phyloP scores from a whole-genome alignment of 2,329 filamentous ascomycete genomes.

The Penicillium palitans region DNA sequence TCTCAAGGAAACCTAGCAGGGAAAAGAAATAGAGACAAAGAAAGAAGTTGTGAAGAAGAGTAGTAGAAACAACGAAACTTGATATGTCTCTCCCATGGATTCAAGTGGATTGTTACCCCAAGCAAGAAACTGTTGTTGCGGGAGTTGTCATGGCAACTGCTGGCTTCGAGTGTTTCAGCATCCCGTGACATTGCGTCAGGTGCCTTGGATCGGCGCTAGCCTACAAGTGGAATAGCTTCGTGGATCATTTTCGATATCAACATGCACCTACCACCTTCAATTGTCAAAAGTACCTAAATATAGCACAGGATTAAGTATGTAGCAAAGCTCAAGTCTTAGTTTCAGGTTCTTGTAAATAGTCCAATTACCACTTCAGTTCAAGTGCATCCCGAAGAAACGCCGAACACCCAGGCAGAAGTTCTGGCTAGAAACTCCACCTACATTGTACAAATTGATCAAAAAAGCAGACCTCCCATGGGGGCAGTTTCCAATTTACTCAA shows the following conservation, averaged over 20 bases:
- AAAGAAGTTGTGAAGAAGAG: constrained; percentile 13
- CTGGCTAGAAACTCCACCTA: neutral
- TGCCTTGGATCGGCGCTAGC: constrained; percentile 17
- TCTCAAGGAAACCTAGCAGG: constrained; percentile 14
- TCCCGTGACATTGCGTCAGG: constrained; percentile 20
- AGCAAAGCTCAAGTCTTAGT: neutral
- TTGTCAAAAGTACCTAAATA: neutral
- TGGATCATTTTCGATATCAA: constrained; percentile 4
- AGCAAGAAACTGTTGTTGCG: constrained; percentile 32
- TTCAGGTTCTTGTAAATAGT: no score
- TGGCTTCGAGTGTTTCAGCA: constrained; percentile 17
- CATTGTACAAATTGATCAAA: neutral
- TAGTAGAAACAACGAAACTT: constrained; percentile 21
- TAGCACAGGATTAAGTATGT: neutral
- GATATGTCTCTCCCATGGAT: constrained; percentile 28
- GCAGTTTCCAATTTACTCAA: neutral
- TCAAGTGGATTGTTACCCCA: constrained; percentile 30
- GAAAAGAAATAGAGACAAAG: constrained; percentile 8
- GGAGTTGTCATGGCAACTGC: constrained; percentile 37
- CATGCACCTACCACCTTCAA: constrained; percentile 3
- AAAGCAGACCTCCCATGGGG: neutral
- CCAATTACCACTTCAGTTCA: no score
- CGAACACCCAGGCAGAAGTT: neutral
- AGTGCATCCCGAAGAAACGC: neutral
- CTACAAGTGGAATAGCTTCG: constrained; percentile 11